Evolutionary conservation across 2,329 filamentous ascomycete genomes (phyloP).

Genomic region (Colletotrichum brevisporum): DNA sequence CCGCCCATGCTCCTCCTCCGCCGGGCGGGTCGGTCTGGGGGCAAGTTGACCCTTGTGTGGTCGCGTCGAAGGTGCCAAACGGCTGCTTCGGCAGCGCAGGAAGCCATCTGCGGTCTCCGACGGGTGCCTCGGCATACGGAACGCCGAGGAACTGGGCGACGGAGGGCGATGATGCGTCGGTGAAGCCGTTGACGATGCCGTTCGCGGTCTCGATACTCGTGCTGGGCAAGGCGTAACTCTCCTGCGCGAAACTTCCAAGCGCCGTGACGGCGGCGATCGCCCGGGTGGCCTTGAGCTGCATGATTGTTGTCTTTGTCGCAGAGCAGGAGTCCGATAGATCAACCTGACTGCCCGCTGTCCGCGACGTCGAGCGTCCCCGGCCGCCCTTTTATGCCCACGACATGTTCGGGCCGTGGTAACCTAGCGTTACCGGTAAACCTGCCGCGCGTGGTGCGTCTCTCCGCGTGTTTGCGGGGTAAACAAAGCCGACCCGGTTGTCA

Average conservation of each 20-base stretch:
- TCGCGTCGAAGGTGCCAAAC: constrained; percentile 20
- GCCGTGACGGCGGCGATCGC: constrained; percentile 8
- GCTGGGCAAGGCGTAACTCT: constrained; percentile 5
- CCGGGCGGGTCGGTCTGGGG: constrained; percentile 19
- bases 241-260: constrained; percentile 3
- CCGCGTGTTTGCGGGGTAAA: constrained; percentile 14
- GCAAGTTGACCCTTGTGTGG: neutral
- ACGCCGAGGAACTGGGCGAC: constrained; percentile 53
- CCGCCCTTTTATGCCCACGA: neutral
- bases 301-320: neutral
- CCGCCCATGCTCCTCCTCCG: constrained; percentile 6
- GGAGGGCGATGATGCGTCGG: constrained; percentile 4
- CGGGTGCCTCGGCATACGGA: constrained; percentile 48
- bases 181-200: constrained; percentile 11
- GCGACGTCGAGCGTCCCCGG: neutral
- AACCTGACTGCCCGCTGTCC: neutral
- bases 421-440: constrained; percentile 5
- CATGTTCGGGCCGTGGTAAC: neutral
- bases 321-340: too few relatives aligned
- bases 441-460: constrained; percentile 2
- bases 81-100: constrained; percentile 43
- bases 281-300: constrained; percentile 6
- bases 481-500: neutral
- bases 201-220: neutral
- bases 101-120: constrained; percentile 44